Conservation (phyloP, 2,329 filamentous ascomycete genomes). For the Pseudogymnoascus verrucosus region DNA sequence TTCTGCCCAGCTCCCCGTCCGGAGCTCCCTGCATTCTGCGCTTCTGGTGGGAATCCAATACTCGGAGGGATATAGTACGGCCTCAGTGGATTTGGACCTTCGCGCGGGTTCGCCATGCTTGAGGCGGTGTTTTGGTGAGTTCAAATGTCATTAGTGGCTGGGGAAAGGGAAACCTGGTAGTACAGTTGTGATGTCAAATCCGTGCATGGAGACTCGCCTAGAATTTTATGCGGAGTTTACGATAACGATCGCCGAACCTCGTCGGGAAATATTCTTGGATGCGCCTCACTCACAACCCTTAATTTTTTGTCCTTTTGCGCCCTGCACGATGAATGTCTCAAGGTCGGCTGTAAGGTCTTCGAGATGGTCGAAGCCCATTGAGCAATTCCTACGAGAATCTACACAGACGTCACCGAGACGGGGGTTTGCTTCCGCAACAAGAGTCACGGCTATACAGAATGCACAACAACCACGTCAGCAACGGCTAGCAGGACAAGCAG, state of each 20-base stretch:
- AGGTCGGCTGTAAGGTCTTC: not conserved
- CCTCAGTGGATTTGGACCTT: slow-evolving; percentile 49
- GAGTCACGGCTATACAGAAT: not conserved
- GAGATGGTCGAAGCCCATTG: slow-evolving; percentile 2
- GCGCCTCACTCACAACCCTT: not conserved
- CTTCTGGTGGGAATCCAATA: slow-evolving; percentile 48
- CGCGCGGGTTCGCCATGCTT: slow-evolving; percentile 39
- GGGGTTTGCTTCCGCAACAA: slow-evolving; percentile 3
- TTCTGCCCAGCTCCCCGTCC: slow-evolving; percentile 22
- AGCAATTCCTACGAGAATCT: not conserved
- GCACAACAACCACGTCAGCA: slow-evolving; percentile 5
- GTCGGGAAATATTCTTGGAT: not conserved
- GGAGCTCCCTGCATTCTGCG: slow-evolving; percentile 28
- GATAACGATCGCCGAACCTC: slow-evolving; percentile 6
- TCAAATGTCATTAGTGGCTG: not conserved
- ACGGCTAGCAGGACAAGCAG: not conserved
- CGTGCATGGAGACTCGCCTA: slow-evolving; percentile 6
- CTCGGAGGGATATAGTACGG: slow-evolving; percentile 58
- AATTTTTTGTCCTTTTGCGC: not conserved
- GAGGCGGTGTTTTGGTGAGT: slow-evolving; percentile 13
- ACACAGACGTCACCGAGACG: not conserved
- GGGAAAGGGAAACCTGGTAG: not conserved
- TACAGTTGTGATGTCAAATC: not conserved
- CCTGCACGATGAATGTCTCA: slow-evolving; percentile 1
- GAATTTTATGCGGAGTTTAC: slow-evolving; percentile 5